Base-by-base conservation (phyloP, 805 yeast genomes). In the Deakozyma indianensis region DNA sequence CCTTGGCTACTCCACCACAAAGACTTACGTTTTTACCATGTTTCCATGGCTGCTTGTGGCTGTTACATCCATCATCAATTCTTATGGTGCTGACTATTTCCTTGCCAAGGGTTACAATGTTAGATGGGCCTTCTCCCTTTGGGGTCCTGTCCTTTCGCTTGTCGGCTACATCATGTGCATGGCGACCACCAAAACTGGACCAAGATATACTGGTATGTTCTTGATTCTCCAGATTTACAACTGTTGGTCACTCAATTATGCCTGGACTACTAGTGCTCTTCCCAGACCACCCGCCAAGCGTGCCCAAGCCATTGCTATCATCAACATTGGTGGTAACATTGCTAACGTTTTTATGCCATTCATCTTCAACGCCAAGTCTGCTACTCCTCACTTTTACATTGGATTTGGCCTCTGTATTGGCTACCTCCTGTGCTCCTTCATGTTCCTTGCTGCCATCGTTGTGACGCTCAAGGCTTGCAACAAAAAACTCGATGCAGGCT, bases 211-310 rank as follows among this genome's bases (percentile, higher is more conserved):
- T 50, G 71, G 80, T 20, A 74, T 77, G 79, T 61, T 74, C 46
- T 70, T 76, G 75, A 70, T 76, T 45, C 77, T 78, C 14, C 68
- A 75, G 7, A 58, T 76, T 23, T 73, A 74, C 53, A 71, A 76
- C 55, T 67, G 77, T 0, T 75, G 72, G 56, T 72, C 75, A 16
- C 66, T 70, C 4, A 70, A 70, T 41, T 60, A 74, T 35, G 63
- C 79, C 2, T 75, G 80, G 77, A 66, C 74, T 62, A 69, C 79
- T 2, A 72, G 73, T 52, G 69, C 73, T 48, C 66, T 70, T 38
- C 77, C 79, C 27, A 63, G 79, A 51, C 80, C 80, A 7, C 77
- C 80, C 4, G 62, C 74, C 47, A 75, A 76, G 56, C 64, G 81
- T 56, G 78, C 80, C 23, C 70, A 74, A 48, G 75, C 78, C 4